phyloP scores from a whole-genome alignment of 805 yeast species.

The Nakazawaea holstii region DNA sequence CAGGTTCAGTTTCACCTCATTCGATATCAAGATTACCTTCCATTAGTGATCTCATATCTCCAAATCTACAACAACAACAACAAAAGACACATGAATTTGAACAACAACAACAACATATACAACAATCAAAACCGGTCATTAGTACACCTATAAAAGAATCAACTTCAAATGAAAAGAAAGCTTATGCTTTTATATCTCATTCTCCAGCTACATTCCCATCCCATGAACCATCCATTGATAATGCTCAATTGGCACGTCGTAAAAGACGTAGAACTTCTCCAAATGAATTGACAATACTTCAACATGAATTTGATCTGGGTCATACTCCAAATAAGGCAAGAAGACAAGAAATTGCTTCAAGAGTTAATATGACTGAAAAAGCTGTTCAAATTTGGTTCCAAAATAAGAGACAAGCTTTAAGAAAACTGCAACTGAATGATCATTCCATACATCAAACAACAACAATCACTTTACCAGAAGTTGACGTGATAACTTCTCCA shows the following conservation, averaged over 20 bases:
- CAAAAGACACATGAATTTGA: neutral
- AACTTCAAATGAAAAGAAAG: slow-evolving; percentile 19
- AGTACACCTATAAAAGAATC: neutral
- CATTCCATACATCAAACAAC: slow-evolving; percentile 10
- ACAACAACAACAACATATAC: neutral
- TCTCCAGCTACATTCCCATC: slow-evolving; percentile 84
- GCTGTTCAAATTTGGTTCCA: slow-evolving; percentile 99
- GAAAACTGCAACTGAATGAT: slow-evolving; percentile 31
- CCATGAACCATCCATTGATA: slow-evolving; percentile 80
- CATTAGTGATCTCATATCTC: neutral
- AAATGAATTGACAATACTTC: slow-evolving; percentile 74
- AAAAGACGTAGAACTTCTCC: slow-evolving; percentile 95
- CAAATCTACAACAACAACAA: neutral
- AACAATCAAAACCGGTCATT: neutral
- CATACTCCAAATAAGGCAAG: slow-evolving; percentile 75
- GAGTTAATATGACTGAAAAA: slow-evolving; percentile 91
- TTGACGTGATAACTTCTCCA: slow-evolving; percentile 3
- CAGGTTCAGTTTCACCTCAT: neutral
- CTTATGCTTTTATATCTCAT: slow-evolving; percentile 88
- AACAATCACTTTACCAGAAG: slow-evolving; percentile 11
- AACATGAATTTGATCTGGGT: slow-evolving; percentile 70
- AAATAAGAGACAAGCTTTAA: slow-evolving; percentile 81
- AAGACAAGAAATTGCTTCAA: slow-evolving; percentile 72
- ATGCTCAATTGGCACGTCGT: slow-evolving; percentile 88
- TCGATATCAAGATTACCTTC: slow-evolving; percentile 3